Percentiles rank a stretch among this genome's conserved stretches.
Evolutionary conservation across 116 monocot genomes (phyloP).

Genomic region (Zostera marina): DNA sequence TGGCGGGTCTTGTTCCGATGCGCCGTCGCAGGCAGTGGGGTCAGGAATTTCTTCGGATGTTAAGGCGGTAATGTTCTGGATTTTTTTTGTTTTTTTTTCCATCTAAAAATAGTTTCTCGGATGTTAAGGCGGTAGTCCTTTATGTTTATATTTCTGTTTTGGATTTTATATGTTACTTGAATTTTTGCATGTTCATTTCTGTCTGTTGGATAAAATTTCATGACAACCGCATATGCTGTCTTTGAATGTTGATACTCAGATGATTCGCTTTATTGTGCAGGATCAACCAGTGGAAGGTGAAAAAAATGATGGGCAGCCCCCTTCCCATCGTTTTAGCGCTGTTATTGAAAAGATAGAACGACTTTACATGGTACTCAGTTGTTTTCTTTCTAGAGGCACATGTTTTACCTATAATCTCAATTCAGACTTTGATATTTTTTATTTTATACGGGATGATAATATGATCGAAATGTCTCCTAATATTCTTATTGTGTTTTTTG

Average conservation of each 20-base stretch:
- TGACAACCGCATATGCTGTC: no score
- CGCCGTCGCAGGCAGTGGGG: slow-evolving; percentile 3
- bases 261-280: slow-evolving; percentile 1
- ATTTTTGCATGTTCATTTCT: background rate
- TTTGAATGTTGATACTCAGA: background rate
- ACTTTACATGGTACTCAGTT: slow-evolving; percentile 54
- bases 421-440: background rate
- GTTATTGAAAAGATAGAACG: slow-evolving; percentile 92
- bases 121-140: background rate
- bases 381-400: background rate
- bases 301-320: slow-evolving; percentile 27
- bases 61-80: slow-evolving; percentile 13
- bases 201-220: no score
- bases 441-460: background rate
- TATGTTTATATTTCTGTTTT: background rate
- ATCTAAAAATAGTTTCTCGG: background rate
- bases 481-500: background rate
- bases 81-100: background rate
- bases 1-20: background rate
- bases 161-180: background rate
- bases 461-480: background rate
- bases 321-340: slow-evolving; percentile 62
- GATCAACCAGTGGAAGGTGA: slow-evolving; percentile 7
- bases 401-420: background rate
- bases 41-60: slow-evolving; percentile 1